Evolutionary conservation across 78 protist species (phyloP).

Genomic region (Planoprotostelium fungivorum): DNA sequence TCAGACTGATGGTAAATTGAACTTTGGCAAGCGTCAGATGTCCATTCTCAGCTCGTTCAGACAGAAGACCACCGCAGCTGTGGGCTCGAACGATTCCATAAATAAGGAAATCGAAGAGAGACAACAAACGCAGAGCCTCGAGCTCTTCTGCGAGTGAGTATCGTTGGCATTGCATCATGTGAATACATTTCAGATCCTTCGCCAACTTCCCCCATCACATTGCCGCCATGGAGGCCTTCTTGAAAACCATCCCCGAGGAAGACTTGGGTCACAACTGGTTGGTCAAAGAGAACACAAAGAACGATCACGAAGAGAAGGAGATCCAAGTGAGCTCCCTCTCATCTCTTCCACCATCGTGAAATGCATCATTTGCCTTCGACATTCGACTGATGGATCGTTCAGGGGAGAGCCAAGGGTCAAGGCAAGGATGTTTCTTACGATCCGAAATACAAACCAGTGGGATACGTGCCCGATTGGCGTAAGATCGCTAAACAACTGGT

Average conservation of each 20-base stretch:
- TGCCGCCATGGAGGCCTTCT: background rate
- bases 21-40: too few relatives aligned
- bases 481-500: background rate
- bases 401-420: too few relatives aligned
- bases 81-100: too few relatives aligned
- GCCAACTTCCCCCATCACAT: background rate
- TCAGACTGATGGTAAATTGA: too few relatives aligned
- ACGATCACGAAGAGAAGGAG: background rate
- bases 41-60: background rate
- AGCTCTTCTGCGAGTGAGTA: too few relatives aligned
- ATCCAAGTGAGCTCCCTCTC: background rate
- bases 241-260: background rate
- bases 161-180: too few relatives aligned
- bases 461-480: background rate
- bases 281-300: background rate
- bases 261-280: background rate
- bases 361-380: too few relatives aligned
- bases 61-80: background rate
- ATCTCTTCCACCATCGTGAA: too few relatives aligned
- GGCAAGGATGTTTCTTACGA: too few relatives aligned
- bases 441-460: background rate
- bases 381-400: too few relatives aligned
- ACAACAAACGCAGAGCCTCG: too few relatives aligned
- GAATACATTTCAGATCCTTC: background rate
- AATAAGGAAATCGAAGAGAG: too few relatives aligned